Base-by-base conservation (phyloP, 495 filamentous ascomycete genomes). In the Apodospora peruviana region DNA sequence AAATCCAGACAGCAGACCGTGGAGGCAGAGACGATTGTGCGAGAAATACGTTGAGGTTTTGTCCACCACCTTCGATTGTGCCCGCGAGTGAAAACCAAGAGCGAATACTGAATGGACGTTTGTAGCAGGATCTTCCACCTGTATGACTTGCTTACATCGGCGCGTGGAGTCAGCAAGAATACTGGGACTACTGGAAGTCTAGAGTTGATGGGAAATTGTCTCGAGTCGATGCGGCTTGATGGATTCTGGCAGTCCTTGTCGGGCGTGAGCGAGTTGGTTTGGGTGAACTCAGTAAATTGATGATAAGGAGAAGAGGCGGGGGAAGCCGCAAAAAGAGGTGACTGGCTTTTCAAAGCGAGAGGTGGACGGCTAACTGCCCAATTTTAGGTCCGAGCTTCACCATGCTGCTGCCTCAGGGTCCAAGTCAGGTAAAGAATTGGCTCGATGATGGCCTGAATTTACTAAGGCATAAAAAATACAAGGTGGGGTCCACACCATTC, bases 141-240 rank as follows among this genome's bases (percentile, higher is more conserved):
- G n/a, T n/a, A 14, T 12, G 34, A n/a, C 19, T 46, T 17, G 32
- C 12, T 19, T 24, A 38, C 16, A 32, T 10, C 7, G 20, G 19
- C 19, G 14, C 39, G 19, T 41, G 18, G 17, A 10, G 37, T n/a
- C 14, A 23, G 25, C 17, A n/a, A 55, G 40, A 37, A 43, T 50
- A 55, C 47, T 40, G 37, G 39, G 46, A 43, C 47, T 55, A 55
- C 52, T 55, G 47, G 43, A 4, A 50, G 43, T 43, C 41, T 46
- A 47, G 16, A 46, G 48, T 50, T 50, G 47, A 50, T 55, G 51
- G 12, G 24, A 9, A 19, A 29, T 17, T 36, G 29, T 24, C 40
- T 24, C 19, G 32, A 17, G 34, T 41, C 40, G 47, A 37, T 37
- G 39, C 23, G 5, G 37, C 29, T 44, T 46, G 42, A 43, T 22